A percentile compares a stretch with the other conserved stretches of the same genome.
Evolutionary conservation across 441 rosid genomes (phyloP).

Genomic region (Corymbia citriodora): DNA sequence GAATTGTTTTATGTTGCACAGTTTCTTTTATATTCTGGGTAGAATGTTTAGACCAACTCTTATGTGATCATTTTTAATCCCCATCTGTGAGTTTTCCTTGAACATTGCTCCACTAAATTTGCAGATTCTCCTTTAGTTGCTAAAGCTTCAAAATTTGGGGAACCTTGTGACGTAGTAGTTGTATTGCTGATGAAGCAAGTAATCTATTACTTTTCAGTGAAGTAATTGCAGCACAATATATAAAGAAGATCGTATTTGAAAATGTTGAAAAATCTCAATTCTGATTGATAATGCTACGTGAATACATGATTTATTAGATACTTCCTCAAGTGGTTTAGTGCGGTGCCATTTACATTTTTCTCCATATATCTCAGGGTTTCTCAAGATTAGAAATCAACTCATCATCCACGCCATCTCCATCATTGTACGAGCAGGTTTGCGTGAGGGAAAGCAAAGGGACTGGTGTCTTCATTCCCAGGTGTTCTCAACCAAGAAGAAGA

Average conservation of each 20-base stretch:
- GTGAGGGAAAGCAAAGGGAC: conserved; percentile 86
- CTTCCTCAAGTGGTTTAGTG: not conserved
- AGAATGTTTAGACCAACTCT: not conserved
- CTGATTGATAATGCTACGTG: not conserved
- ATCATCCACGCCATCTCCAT: conserved; percentile 36
- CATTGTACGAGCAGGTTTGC: conserved; percentile 32
- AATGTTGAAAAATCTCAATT: not conserved
- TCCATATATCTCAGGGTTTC: conserved; percentile 35
- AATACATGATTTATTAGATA: not conserved
- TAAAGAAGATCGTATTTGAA: not conserved
- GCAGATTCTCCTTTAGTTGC: not conserved
- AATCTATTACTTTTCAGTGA: not conserved
- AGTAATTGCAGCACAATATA: not conserved
- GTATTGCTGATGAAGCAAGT: not conserved
- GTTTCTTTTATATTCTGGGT: not conserved
- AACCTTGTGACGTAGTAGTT: not conserved
- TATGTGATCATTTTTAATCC: not conserved
- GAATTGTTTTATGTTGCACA: not conserved
- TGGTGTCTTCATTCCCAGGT: conserved; percentile 83
- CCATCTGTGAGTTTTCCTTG: not conserved
- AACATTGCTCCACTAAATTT: not conserved
- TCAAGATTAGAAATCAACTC: conserved; percentile 24
- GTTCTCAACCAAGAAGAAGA: conserved; percentile 65
- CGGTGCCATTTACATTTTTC: not conserved
- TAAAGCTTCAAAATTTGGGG: not conserved